Evolutionary conservation across 2,329 filamentous ascomycete genomes (phyloP), one percentile per base, ranked within the genome.

Genomic region (Cladophialophora psammophila): DNA sequence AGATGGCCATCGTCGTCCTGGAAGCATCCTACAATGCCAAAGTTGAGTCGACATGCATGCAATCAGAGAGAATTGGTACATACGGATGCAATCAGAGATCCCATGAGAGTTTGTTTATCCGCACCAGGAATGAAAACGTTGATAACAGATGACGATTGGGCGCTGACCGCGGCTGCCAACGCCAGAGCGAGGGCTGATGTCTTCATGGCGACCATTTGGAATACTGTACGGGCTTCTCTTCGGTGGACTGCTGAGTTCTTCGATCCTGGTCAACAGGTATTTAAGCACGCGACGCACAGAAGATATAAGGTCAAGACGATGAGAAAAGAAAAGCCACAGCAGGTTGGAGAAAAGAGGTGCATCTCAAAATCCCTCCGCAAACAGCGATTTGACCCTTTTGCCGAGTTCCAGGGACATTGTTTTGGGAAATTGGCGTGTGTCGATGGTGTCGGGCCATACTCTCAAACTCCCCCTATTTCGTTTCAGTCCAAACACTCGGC

Each of bases 71-170:
- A 18, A 59, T 20, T 18, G 32, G 36, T 7, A 32, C 68, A 32
- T 68, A 70, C 68, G 32, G 66, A 66, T 15, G 56, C 54, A 38
- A 70, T 59, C 31, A 70, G 48, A 15, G 68, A 70, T 45, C 68
- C 68, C 32, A 70, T n/a, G 13, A 68, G 63, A n/a, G 63, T 52
- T 60, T 68, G 63, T 5, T 63, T 10, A 26, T 68, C 63, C n/a
- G 60, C 50, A 45, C 52, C 68, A n/a, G 68, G 68, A 20, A 68
- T 65, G 53, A 70, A 68, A 10, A 70, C 52, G 34, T 36, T 66
- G 57, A 70, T 36, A 15, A 70, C 61, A 1, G 63, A 64, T 6
- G 65, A 68, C 0, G 3, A 36, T 59, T 70, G 63, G 32, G 68
- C 68, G 32, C 48, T 36, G 15, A 64, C 68, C 15, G 53, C 52